A percentile compares a stretch with the other conserved stretches of the same genome.
Conservation (phyloP, 73 alveolate species). For the Uronychia setigera region DNA sequence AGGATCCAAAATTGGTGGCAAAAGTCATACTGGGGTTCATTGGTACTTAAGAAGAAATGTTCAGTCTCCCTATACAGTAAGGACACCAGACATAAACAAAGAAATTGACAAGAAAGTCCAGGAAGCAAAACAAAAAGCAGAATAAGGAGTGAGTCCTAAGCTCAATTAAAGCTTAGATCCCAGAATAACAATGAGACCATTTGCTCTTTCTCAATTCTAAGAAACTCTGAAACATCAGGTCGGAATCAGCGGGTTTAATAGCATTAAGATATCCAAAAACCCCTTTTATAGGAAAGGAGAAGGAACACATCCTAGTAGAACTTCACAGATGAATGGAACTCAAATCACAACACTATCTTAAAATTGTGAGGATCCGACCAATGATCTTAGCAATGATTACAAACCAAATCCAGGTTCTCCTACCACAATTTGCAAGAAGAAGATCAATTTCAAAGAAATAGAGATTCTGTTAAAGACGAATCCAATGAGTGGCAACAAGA, state of each 20-base stretch:
- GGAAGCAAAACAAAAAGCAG: neutral
- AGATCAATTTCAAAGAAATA: neutral
- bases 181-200: neutral
- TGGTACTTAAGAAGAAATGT: neutral
- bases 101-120: neutral
- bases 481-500: neutral
- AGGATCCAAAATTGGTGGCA: too few relatives aligned
- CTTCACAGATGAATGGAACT: too few relatives aligned
- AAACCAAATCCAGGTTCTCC: too few relatives aligned
- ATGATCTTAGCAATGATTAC: too few relatives aligned
- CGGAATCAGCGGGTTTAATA: too few relatives aligned
- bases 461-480: neutral
- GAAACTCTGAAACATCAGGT: neutral
- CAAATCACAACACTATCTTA: too few relatives aligned
- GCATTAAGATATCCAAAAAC: too few relatives aligned
- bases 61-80: neutral
- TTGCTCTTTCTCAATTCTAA: neutral
- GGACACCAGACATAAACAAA: neutral
- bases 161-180: neutral
- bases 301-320: too few relatives aligned
- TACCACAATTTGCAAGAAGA: too few relatives aligned
- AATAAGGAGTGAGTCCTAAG: neutral
- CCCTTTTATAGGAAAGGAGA: too few relatives aligned
- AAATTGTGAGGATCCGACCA: too few relatives aligned
- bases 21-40: neutral